Conservation (phyloP, 1,139 yeast species). For the Candida gigantensis region DNA sequence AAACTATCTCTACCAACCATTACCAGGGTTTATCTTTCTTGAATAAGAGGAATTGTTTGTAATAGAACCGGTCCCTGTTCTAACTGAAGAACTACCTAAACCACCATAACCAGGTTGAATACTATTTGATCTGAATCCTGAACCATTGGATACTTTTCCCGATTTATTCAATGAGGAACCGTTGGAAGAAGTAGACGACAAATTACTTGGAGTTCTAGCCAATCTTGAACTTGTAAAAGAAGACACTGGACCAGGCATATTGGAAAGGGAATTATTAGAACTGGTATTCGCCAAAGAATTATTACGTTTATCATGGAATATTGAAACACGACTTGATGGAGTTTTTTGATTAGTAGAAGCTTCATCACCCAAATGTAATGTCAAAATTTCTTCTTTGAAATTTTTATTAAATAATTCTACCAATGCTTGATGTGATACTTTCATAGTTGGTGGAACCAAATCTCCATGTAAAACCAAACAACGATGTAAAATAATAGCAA, state of each 20-base stretch:
- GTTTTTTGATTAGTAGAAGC: constrained; percentile 8
- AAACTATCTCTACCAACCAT: constrained; percentile 3
- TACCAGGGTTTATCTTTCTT: neutral
- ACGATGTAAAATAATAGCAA: constrained; percentile 64
- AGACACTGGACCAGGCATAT: constrained; percentile 10
- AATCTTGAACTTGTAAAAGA: constrained; percentile 27
- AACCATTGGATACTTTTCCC: constrained; percentile 15
- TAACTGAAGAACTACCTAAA: constrained; percentile 10
- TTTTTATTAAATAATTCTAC: constrained; percentile 66
- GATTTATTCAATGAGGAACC: constrained; percentile 5
- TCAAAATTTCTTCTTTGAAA: constrained; percentile 64
- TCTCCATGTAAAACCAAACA: constrained; percentile 71
- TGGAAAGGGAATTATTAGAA: too few species aligned
- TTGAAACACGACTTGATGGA: constrained; percentile 15
- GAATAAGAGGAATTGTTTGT: neutral
- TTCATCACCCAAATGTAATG: constrained; percentile 26
- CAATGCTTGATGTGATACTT: constrained; percentile 65
- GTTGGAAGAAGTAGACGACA: constrained; percentile 25
- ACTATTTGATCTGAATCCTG: constrained; percentile 19
- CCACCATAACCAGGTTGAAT: constrained; percentile 27
- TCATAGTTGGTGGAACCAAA: constrained; percentile 58
- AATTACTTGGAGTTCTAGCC: constrained; percentile 32
- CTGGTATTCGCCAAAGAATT: too few species aligned
- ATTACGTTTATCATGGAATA: constrained; percentile 20
- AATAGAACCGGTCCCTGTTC: neutral